phyloP scores from a whole-genome alignment of 1,284 basidiomycete genomes.

The Coniferiporia sulphurascens region DNA sequence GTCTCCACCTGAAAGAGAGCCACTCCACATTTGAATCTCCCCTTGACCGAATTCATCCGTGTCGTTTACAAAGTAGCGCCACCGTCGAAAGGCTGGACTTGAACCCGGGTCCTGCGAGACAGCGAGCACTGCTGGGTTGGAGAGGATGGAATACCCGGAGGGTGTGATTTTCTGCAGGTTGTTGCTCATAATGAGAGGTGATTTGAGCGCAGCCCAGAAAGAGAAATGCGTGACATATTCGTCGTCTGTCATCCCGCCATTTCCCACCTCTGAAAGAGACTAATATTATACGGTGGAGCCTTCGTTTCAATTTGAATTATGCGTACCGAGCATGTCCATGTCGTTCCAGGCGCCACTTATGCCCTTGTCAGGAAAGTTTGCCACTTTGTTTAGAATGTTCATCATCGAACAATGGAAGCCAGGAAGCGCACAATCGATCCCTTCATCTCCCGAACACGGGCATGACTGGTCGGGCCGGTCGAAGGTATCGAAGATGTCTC shows the following conservation, averaged over 20 bases:
- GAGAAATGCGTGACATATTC: conserved; percentile 42
- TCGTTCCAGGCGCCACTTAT: conserved; percentile 39
- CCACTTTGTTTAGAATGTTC: conserved; percentile 36
- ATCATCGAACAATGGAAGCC: conserved; percentile 36
- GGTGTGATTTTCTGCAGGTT: conserved; percentile 34
- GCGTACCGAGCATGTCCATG: conserved; percentile 36
- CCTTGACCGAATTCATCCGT: conserved; percentile 16
- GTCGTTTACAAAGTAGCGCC: conserved; percentile 19
- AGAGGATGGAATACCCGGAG: conserved; percentile 9
- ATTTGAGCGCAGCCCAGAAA: conserved; percentile 40
- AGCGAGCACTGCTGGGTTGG: conserved; percentile 16
- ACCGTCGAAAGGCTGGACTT: conserved; percentile 13
- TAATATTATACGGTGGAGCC: background rate
- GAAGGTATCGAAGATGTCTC: conserved; percentile 39
- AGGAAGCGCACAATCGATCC: conserved; percentile 38
- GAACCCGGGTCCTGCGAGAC: conserved; percentile 17
- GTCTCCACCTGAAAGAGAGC: conserved; percentile 14
- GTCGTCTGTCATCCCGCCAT: conserved; percentile 39
- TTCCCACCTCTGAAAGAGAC: conserved; percentile 29
- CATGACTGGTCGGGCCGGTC: conserved; percentile 38
- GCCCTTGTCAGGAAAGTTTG: conserved; percentile 36
- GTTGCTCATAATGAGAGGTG: conserved; percentile 39
- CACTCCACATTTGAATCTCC: conserved; percentile 19
- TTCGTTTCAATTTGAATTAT: background rate
- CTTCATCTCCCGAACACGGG: conserved; percentile 31